Evolutionary conservation across 148 eudicot species (phyloP).

Genomic region (Pharnaceum exiguum): DNA sequence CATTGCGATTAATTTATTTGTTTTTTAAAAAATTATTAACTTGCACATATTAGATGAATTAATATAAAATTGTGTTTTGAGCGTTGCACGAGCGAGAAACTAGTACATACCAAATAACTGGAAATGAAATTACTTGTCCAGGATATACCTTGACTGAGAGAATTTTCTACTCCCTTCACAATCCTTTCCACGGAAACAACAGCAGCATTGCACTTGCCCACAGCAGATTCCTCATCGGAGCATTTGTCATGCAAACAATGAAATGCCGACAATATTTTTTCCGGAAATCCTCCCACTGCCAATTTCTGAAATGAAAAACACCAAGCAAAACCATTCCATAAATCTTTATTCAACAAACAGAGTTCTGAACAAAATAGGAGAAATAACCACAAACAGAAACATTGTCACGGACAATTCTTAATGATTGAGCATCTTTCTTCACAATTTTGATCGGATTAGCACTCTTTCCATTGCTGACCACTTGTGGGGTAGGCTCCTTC

Average conservation of each 20-base stretch:
- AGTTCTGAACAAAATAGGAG: slow-evolving; percentile 5
- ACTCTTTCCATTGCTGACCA: slow-evolving; percentile 52
- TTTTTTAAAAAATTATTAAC: too few relatives aligned
- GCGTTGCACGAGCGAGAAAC: too few relatives aligned
- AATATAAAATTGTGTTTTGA: too few relatives aligned
- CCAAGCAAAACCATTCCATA: slow-evolving; percentile 1
- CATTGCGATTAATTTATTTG: too few relatives aligned
- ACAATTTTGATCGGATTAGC: slow-evolving; percentile 72
- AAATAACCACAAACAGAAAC: too few relatives aligned
- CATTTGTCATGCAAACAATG: slow-evolving; percentile 68
- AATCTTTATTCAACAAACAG: neutral
- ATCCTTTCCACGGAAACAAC: slow-evolving; percentile 38
- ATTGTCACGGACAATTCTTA: slow-evolving; percentile 69
- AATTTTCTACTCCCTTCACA: slow-evolving; percentile 50
- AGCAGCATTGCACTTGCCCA: slow-evolving; percentile 52
- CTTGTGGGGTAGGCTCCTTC: slow-evolving; percentile 37
- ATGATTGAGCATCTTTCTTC: slow-evolving; percentile 80
- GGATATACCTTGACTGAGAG: slow-evolving; percentile 56
- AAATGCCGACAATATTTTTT: slow-evolving; percentile 73
- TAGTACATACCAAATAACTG: neutral
- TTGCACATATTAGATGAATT: too few relatives aligned
- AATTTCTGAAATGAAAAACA: slow-evolving; percentile 55
- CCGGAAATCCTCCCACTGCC: slow-evolving; percentile 75
- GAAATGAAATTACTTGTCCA: slow-evolving; percentile 1
- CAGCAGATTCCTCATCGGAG: slow-evolving; percentile 51